Evolutionary conservation across 129 eudicot genomes (phyloP).

Genomic region (Flaveria ramosissima): DNA sequence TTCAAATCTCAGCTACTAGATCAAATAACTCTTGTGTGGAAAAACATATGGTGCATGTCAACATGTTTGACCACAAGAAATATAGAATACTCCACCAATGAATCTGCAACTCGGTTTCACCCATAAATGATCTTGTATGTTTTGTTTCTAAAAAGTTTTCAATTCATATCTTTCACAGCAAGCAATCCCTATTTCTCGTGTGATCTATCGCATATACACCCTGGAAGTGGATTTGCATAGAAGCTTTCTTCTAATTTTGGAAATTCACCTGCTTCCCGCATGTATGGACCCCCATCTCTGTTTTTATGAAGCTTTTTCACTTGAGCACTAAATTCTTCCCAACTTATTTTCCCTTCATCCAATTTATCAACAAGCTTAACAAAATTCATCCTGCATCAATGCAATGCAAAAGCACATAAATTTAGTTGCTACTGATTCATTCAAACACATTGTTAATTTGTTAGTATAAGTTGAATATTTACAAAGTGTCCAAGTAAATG

Average conservation of each 20-base stretch:
- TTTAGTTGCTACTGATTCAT: not conserved
- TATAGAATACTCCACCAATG: constrained; percentile 6
- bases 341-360: constrained; percentile 68
- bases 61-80: constrained; percentile 12
- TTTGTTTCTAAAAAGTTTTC: not conserved
- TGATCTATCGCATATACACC: constrained; percentile 71
- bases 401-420: not conserved
- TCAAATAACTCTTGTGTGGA: not conserved
- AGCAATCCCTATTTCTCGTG: constrained; percentile 33
- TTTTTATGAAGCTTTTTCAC: constrained; percentile 81
- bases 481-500: too few species aligned
- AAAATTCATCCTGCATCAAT: constrained; percentile 73
- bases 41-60: not conserved
- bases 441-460: not conserved
- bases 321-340: constrained; percentile 76
- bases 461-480: too few species aligned
- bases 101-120: constrained; percentile 24
- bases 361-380: constrained; percentile 73
- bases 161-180: constrained; percentile 4
- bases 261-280: constrained; percentile 82
- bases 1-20: constrained; percentile 22
- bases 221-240: constrained; percentile 95
- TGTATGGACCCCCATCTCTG: constrained; percentile 75
- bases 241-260: constrained; percentile 99
- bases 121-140: constrained; percentile 5